A percentile compares a stretch with the other conserved stretches of the same genome.
Evolutionary conservation across 768 basidiomycete genomes (phyloP).

Genomic region (Lanmaoa rubissima): DNA sequence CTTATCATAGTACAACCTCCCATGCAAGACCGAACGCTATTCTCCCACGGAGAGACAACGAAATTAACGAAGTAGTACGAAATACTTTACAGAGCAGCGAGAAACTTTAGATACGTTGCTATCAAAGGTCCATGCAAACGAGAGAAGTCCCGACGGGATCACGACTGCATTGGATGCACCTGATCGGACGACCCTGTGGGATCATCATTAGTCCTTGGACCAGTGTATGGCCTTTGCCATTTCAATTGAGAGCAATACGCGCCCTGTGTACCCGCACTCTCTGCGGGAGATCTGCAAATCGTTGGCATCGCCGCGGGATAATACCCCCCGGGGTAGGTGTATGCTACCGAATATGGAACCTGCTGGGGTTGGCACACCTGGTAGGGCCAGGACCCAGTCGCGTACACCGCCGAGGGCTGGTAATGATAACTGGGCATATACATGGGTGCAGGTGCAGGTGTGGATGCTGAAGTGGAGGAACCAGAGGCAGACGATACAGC

Average conservation of each 20-base stretch:
- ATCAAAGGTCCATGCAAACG: constrained; percentile 4
- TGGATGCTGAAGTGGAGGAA: constrained; percentile 18
- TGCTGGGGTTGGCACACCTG: constrained; percentile 26
- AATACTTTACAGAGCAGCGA: constrained; percentile 22
- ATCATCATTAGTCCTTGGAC: constrained; percentile 38
- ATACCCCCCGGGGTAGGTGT: constrained; percentile 24
- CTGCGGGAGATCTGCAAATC: constrained; percentile 13
- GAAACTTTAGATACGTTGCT: constrained; percentile 4
- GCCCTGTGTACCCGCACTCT: constrained; percentile 22
- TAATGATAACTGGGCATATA: constrained; percentile 24
- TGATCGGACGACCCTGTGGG: constrained; percentile 27
- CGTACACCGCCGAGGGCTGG: constrained; percentile 18
- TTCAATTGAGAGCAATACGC: constrained; percentile 28
- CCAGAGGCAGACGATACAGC: constrained; percentile 18
- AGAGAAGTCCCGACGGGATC: background rate
- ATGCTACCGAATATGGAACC: constrained; percentile 20
- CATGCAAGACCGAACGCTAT: too few relatives aligned
- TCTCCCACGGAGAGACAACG: background rate
- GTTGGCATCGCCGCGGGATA: constrained; percentile 17
- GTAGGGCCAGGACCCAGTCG: constrained; percentile 35
- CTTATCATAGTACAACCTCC: too few relatives aligned
- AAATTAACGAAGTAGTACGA: constrained; percentile 11
- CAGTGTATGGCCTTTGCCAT: constrained; percentile 37
- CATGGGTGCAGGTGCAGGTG: constrained; percentile 18
- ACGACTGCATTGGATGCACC: constrained; percentile 12